Percentiles rank a stretch among this genome's conserved stretches.
Evolutionary conservation across 192 early-diverging fungal genomes (phyloP).

Genomic region (Dissophora globulifera): DNA sequence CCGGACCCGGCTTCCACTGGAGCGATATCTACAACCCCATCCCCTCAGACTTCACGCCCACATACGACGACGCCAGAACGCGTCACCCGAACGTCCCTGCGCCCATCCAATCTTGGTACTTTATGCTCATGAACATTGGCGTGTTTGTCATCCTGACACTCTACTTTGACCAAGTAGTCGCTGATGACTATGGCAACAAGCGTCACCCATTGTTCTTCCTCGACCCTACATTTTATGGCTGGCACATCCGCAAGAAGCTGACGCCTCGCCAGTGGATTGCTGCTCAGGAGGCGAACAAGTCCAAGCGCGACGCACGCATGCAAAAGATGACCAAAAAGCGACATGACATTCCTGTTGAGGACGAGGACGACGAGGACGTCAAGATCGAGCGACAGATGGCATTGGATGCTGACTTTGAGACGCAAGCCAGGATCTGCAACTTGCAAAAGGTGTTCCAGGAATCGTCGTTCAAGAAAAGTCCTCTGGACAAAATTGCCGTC

Average conservation of each 20-base stretch:
- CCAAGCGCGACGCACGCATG: slow-evolving; percentile 22
- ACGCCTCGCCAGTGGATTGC: slow-evolving; percentile 56
- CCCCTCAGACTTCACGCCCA: slow-evolving; percentile 55
- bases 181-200: slow-evolving; percentile 75
- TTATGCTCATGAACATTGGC: slow-evolving; percentile 71
- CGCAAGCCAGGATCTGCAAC: slow-evolving; percentile 62
- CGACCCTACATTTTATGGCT: slow-evolving; percentile 75
- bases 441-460: slow-evolving; percentile 67
- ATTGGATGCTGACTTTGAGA: slow-evolving; percentile 53
- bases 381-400: slow-evolving; percentile 49
- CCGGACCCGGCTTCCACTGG: slow-evolving; percentile 73
- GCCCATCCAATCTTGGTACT: slow-evolving; percentile 71
- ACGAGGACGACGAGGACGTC: slow-evolving; percentile 67
- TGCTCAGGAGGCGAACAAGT: slow-evolving; percentile 37
- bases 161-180: slow-evolving; percentile 83
- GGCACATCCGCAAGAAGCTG: slow-evolving; percentile 53
- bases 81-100: slow-evolving; percentile 64
- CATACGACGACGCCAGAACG: slow-evolving; percentile 51
- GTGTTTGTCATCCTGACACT: slow-evolving; percentile 70
- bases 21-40: slow-evolving; percentile 58
- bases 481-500: slow-evolving; percentile 64
- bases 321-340: slow-evolving; percentile 22
- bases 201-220: slow-evolving; percentile 68
- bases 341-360: slow-evolving; percentile 14
- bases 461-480: slow-evolving; percentile 44